phyloP scores from a whole-genome alignment of 2,329 filamentous ascomycete species.

The Penicillium oxalicum region DNA sequence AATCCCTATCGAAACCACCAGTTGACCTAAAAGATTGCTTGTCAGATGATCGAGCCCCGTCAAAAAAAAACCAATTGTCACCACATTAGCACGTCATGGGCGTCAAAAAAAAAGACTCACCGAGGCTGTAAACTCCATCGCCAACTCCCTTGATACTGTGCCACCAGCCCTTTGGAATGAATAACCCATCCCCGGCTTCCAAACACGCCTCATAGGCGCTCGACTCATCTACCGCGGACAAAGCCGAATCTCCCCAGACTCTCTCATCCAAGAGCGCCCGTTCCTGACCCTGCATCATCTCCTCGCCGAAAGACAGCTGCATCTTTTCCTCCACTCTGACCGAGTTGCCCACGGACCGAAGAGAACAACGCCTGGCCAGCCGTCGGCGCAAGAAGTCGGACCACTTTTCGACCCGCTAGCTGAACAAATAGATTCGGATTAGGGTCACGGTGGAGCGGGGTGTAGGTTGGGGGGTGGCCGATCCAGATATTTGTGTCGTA shows the following conservation, averaged over 20 bases:
- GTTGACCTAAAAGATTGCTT: constrained; percentile 47
- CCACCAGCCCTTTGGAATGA: constrained; percentile 82
- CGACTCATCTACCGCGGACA: constrained; percentile 18
- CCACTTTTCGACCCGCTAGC: constrained; percentile 63
- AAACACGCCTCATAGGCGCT: constrained; percentile 50
- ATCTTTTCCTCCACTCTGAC: constrained; percentile 26
- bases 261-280: constrained; percentile 58
- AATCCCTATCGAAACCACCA: constrained; percentile 66
- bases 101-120: constrained; percentile 33
- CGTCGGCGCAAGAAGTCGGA: constrained; percentile 64
- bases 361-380: constrained; percentile 61
- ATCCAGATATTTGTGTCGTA: constrained; percentile 86
- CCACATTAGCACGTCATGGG: too few relatives aligned
- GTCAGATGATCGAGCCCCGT: constrained; percentile 20
- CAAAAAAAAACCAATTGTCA: not conserved
- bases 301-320: constrained; percentile 60
- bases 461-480: constrained; percentile 78
- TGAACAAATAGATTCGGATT: constrained; percentile 93
- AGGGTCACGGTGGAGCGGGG: constrained; percentile 84
- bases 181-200: constrained; percentile 62
- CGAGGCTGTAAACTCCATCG: constrained; percentile 51
- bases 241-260: constrained; percentile 56
- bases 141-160: constrained; percentile 68
- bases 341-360: constrained; percentile 38
- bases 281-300: constrained; percentile 87